Evolutionary conservation across 352 stramenopile genomes (phyloP).

Genomic region (Pythium chondricola): DNA sequence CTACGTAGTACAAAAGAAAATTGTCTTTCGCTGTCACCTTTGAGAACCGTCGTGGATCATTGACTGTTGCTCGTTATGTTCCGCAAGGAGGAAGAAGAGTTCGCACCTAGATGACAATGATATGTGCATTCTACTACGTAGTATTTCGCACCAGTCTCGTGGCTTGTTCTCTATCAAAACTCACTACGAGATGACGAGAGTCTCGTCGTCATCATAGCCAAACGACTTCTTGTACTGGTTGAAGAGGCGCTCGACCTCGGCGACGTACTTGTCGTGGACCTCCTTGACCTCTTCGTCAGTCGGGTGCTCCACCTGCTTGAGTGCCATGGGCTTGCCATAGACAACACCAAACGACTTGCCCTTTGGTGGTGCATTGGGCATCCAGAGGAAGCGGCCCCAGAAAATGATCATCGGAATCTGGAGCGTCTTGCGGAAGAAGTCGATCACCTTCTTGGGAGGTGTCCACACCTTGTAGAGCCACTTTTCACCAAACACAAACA

Average conservation of each 20-base stretch:
- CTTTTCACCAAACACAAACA: constrained; percentile 78
- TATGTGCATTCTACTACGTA: no score
- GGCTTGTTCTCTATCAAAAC: no score
- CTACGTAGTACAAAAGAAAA: no score
- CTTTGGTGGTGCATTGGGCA: constrained; percentile 51
- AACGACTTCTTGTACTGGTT: constrained; percentile 64
- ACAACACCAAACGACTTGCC: constrained; percentile 70
- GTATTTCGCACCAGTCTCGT: no score
- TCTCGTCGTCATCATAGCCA: constrained; percentile 72
- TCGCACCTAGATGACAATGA: no score
- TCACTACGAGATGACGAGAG: constrained; percentile 58
- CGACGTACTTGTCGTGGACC: constrained; percentile 53
- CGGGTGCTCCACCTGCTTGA: constrained; percentile 47
- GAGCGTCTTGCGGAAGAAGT: constrained; percentile 61
- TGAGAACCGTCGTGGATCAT: no score
- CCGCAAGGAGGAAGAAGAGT: no score
- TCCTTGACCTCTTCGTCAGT: constrained; percentile 48
- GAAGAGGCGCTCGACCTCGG: constrained; percentile 58
- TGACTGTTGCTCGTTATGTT: no score
- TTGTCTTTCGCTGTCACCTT: no score
- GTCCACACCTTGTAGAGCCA: constrained; percentile 79
- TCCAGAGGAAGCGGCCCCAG: constrained; percentile 78
- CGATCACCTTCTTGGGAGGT: constrained; percentile 47
- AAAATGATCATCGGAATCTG: constrained; percentile 76
- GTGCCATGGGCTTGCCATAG: constrained; percentile 63